Percentiles rank a stretch among this genome's conserved stretches.
These are phyloP conservation scores for Farysia itapuensis DNA, from an alignment of 1,284 basidiomycete species.

Conservation along the genomic window DNA sequence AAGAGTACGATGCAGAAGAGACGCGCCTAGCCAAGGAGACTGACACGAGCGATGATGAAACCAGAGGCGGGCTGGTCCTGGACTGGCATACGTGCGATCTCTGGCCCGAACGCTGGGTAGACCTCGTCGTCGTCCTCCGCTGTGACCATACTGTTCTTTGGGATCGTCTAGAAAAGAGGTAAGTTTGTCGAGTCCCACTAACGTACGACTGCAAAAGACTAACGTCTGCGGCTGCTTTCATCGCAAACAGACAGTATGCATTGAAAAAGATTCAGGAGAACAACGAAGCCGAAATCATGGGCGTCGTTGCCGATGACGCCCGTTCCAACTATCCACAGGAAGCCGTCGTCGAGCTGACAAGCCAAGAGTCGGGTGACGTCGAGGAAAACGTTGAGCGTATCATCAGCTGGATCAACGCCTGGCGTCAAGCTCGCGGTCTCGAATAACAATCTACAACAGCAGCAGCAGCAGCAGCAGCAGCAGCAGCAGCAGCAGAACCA, in stretches of 20 bases:
- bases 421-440: conserved; percentile 67
- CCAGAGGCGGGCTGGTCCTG: conserved; percentile 72
- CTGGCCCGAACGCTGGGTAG: conserved; percentile 95
- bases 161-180: conserved; percentile 91
- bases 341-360: conserved; percentile 82
- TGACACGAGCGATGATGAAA: conserved; percentile 26
- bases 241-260: conserved; percentile 71
- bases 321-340: conserved; percentile 78
- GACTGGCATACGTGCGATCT: conserved; percentile 97
- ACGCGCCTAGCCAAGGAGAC: conserved; percentile 10
- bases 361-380: conserved; percentile 77
- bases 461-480: too few species aligned
- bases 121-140: conserved; percentile 90
- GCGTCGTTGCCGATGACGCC: conserved; percentile 85
- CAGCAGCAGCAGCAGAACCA: too few species aligned
- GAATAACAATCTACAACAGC: too few species aligned
- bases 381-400: conserved; percentile 84
- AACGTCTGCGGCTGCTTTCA: neutral
- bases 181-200: conserved; percentile 2
- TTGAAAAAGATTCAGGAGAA: conserved; percentile 97
- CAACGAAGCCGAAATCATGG: conserved; percentile 98
- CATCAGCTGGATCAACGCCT: conserved; percentile 78
- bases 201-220: neutral
- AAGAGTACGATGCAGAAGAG: conserved; percentile 13
- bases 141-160: conserved; percentile 89